Conservation (phyloP, 2,329 filamentous ascomycete genomes). For the Nemania diffusa region DNA sequence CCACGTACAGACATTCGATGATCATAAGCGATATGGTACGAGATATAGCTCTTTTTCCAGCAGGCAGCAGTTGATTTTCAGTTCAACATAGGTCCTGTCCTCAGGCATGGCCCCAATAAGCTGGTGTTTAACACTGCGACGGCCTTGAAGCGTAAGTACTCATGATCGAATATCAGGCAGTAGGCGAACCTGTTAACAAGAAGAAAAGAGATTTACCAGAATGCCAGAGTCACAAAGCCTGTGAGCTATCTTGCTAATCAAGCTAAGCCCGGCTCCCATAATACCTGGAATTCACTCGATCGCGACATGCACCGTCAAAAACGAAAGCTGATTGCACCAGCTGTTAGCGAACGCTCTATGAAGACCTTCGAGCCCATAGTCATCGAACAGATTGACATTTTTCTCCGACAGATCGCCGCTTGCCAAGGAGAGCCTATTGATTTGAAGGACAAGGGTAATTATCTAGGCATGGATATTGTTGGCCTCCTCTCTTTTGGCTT, state of each 20-base stretch:
- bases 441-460: slow-evolving; percentile 29
- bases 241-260: slow-evolving; percentile 33
- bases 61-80: not conserved
- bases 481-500: slow-evolving; percentile 38
- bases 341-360: slow-evolving; percentile 36
- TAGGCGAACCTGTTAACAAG: not conserved
- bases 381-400: slow-evolving; percentile 36
- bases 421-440: slow-evolving; percentile 21
- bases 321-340: slow-evolving; percentile 35
- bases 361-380: slow-evolving; percentile 39
- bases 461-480: slow-evolving; percentile 36
- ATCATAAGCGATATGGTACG: slow-evolving; percentile 36
- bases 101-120: slow-evolving; percentile 37
- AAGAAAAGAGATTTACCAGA: slow-evolving; percentile 38
- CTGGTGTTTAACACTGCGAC: slow-evolving; percentile 39
- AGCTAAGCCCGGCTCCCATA: slow-evolving; percentile 18
- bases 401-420: slow-evolving; percentile 25
- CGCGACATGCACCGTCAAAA: slow-evolving; percentile 33
- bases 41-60: not conserved
- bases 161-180: not conserved
- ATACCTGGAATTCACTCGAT: slow-evolving; percentile 35
- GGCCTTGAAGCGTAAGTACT: slow-evolving; percentile 30
- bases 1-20: slow-evolving; percentile 29
- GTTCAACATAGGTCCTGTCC: slow-evolving; percentile 31
- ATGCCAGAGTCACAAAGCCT: slow-evolving; percentile 36